Conservation (phyloP, 1,284 basidiomycete species). For the Ceratobasidium sp. region DNA sequence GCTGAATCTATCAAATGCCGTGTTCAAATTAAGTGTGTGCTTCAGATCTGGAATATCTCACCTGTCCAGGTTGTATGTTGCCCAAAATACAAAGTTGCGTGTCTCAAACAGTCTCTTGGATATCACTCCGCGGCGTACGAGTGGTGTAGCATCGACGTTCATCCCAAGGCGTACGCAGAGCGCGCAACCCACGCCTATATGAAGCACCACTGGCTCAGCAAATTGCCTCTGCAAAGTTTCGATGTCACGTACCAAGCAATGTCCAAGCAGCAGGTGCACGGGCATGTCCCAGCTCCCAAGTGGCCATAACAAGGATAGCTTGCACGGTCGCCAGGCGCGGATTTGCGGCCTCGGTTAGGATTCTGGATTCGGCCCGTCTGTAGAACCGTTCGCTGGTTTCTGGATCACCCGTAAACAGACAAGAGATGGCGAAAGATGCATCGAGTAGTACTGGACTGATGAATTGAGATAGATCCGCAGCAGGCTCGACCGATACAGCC, state of each 20-base stretch:
- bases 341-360: constrained; percentile 14
- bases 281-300: constrained; percentile 25
- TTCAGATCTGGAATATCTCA: too few species aligned
- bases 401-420: constrained; percentile 10
- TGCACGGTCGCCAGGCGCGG: constrained; percentile 32
- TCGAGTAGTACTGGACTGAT: constrained; percentile 32
- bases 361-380: not conserved
- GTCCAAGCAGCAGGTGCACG: constrained; percentile 36
- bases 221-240: too few species aligned
- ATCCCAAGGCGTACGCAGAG: constrained; percentile 28
- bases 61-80: constrained; percentile 28
- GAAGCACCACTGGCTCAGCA: not conserved
- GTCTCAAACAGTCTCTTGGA: constrained; percentile 36
- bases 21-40: too few species aligned
- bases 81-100: constrained; percentile 35
- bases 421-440: constrained; percentile 19
- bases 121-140: constrained; percentile 16
- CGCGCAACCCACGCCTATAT: constrained; percentile 12
- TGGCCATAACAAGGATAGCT: constrained; percentile 4
- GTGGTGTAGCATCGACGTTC: constrained; percentile 34
- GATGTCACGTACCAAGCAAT: constrained; percentile 1
- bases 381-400: constrained; percentile 19
- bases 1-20: not conserved
- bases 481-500: not conserved
- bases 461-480: constrained; percentile 19